Conservation (phyloP, 1,139 yeast genomes). For the Hanseniaspora sp. region DNA sequence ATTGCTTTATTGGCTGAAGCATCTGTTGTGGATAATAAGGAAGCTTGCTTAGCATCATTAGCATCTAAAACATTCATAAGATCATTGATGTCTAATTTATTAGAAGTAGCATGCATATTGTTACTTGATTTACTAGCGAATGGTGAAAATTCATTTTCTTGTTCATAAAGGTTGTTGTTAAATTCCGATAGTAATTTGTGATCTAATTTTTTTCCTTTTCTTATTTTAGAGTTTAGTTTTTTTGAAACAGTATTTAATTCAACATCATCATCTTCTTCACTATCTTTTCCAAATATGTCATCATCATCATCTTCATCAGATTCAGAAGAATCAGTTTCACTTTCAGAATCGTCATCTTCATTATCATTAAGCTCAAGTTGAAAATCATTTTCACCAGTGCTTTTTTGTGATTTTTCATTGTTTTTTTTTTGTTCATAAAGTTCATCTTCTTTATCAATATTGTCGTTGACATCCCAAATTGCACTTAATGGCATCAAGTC, state of each 20-base stretch:
- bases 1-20: slow-evolving; percentile 36
- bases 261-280: slow-evolving; percentile 28
- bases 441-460: slow-evolving; percentile 32
- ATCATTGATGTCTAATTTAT: slow-evolving; percentile 57
- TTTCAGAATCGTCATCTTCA: slow-evolving; percentile 25
- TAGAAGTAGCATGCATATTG: slow-evolving; percentile 30
- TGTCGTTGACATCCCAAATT: slow-evolving; percentile 78
- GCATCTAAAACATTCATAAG: slow-evolving; percentile 58
- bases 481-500: slow-evolving; percentile 69
- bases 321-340: slow-evolving; percentile 25
- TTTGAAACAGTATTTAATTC: slow-evolving; percentile 31
- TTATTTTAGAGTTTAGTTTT: slow-evolving; percentile 30
- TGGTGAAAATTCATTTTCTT: slow-evolving; percentile 54
- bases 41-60: slow-evolving; percentile 38
- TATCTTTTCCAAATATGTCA: slow-evolving; percentile 21
- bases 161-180: slow-evolving; percentile 8
- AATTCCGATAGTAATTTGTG: slow-evolving; percentile 32
- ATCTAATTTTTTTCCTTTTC: slow-evolving; percentile 41
- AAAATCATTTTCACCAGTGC: slow-evolving; percentile 29
- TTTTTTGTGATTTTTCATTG: slow-evolving; percentile 27
- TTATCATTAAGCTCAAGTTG: slow-evolving; percentile 20
- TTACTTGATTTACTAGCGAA: slow-evolving; percentile 5
- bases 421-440: slow-evolving; percentile 18
- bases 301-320: slow-evolving; percentile 26
- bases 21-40: slow-evolving; percentile 34